A percentile compares a stretch with the other conserved stretches of the same genome.
phyloP scores from a whole-genome alignment of 2,329 filamentous ascomycete genomes.

The Fusarium sp. region DNA sequence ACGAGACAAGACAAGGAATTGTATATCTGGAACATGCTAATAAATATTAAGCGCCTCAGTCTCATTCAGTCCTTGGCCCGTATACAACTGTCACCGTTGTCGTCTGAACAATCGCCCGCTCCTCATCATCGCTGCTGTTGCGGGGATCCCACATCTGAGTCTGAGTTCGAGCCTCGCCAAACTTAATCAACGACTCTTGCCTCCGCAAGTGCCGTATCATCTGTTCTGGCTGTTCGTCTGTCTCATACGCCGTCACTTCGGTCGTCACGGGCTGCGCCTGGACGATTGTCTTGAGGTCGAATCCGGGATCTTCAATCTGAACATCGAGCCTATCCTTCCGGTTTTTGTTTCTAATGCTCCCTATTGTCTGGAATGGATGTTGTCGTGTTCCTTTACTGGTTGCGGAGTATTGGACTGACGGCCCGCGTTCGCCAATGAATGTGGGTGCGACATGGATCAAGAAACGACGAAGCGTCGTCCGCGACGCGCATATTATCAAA shows the following conservation, averaged over 20 bases:
- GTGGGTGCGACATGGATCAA: constrained; percentile 43
- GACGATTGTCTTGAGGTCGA: constrained; percentile 36
- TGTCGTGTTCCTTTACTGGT: constrained; percentile 8
- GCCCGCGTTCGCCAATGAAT: constrained; percentile 34
- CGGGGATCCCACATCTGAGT: constrained; percentile 15
- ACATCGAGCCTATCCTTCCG: constrained; percentile 16
- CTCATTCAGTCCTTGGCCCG: constrained; percentile 18
- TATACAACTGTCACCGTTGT: constrained; percentile 39
- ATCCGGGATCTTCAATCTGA: constrained; percentile 16
- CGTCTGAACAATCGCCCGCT: constrained; percentile 37
- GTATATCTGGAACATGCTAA: neutral
- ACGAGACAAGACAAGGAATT: neutral
- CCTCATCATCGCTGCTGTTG: constrained; percentile 22
- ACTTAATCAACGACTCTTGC: constrained; percentile 37
- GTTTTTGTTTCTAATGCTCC: constrained; percentile 1
- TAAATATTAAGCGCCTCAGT: neutral
- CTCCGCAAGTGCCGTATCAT: constrained; percentile 31
- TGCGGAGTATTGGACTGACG: constrained; percentile 7
- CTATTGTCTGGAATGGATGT: constrained; percentile 34
- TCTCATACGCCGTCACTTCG: constrained; percentile 15
- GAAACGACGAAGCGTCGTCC: constrained; percentile 49
- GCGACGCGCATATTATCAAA: constrained; percentile 47
- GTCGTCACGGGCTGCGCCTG: constrained; percentile 33
- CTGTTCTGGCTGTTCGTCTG: constrained; percentile 17
- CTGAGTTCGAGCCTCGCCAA: constrained; percentile 16